These are phyloP conservation scores for Naganishia vishniacii DNA, from an alignment of 768 basidiomycete species.

Conservation along the genomic window DNA sequence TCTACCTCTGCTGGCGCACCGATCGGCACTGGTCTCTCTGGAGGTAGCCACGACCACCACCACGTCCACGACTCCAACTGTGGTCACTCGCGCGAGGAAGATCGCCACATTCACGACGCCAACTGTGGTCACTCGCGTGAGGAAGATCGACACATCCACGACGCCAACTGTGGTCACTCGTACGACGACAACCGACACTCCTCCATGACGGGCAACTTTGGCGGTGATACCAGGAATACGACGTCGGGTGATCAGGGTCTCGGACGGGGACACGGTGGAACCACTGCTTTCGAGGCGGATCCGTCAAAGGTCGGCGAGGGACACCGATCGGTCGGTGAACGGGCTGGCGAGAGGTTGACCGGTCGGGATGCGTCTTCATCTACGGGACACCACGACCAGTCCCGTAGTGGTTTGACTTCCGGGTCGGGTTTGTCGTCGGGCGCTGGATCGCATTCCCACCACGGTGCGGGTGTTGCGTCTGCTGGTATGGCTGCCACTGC, in stretches of 20 bases:
- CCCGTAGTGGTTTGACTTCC: not conserved
- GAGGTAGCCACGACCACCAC: slow-evolving; percentile 2
- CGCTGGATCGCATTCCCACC: not conserved
- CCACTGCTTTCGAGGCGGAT: slow-evolving; percentile 24
- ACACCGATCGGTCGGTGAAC: slow-evolving; percentile 7
- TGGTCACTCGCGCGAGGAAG: slow-evolving; percentile 5
- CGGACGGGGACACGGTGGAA: slow-evolving; percentile 19
- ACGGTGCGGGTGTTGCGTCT: slow-evolving; percentile 9
- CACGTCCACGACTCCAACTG: slow-evolving; percentile 17
- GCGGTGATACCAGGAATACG: slow-evolving; percentile 20
- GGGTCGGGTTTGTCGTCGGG: slow-evolving; percentile 1
- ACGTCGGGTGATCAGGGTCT: slow-evolving; percentile 24
- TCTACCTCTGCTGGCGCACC: slow-evolving; percentile 14
- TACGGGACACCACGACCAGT: slow-evolving; percentile 24
- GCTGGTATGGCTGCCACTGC: slow-evolving; percentile 9
- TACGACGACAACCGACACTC: not conserved
- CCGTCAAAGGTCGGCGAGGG: slow-evolving; percentile 9
- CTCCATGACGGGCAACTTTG: too few relatives aligned
- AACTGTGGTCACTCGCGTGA: not conserved
- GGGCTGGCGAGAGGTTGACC: not conserved
- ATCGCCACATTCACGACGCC: slow-evolving; percentile 17
- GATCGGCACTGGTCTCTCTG: not conserved
- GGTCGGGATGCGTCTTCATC: too few relatives aligned
- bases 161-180: not conserved
- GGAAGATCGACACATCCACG: slow-evolving; percentile 20